phyloP scores from a whole-genome alignment of 805 yeast genomes.

The Ogataea zsoltii region DNA sequence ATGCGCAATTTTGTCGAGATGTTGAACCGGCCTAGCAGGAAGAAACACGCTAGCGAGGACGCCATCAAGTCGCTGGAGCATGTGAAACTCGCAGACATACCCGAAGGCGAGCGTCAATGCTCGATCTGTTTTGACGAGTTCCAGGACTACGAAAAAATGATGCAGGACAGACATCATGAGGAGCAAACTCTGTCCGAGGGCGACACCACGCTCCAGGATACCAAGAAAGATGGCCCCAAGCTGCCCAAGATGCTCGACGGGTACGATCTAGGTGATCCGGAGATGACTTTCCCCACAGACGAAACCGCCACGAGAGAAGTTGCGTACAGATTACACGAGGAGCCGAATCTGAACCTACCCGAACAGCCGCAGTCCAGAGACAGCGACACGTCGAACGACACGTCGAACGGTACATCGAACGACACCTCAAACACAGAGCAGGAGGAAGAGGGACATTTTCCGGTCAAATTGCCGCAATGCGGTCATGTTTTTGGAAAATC shows the following conservation, averaged over 20 bases:
- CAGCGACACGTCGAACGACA: background rate
- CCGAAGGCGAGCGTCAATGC: constrained; percentile 37
- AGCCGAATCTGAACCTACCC: constrained; percentile 7
- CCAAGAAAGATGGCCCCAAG: background rate
- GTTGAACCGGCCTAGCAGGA: constrained; percentile 18
- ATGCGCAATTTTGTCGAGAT: constrained; percentile 22
- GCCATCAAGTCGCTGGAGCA: constrained; percentile 35
- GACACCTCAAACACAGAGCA: background rate
- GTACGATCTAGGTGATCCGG: constrained; percentile 27
- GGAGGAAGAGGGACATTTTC: constrained; percentile 45
- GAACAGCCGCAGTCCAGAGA: background rate
- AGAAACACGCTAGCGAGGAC: constrained; percentile 30
- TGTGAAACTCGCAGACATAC: constrained; percentile 29
- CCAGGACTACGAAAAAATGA: constrained; percentile 17
- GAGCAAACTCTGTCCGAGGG: background rate
- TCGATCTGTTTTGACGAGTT: constrained; percentile 45
- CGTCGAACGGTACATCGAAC: background rate
- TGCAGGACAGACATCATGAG: background rate
- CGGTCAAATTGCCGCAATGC: constrained; percentile 72
- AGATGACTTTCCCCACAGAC: constrained; percentile 29
- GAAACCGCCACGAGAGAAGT: constrained; percentile 27
- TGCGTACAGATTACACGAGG: constrained; percentile 13
- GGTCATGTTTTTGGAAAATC: constrained; percentile 78
- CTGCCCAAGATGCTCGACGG: constrained; percentile 23
- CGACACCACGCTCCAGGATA: background rate